Evolutionary conservation across 1,139 yeast genomes (phyloP), one percentile per base, ranked within the genome.

Genomic region (Geotrichum fermentans): DNA sequence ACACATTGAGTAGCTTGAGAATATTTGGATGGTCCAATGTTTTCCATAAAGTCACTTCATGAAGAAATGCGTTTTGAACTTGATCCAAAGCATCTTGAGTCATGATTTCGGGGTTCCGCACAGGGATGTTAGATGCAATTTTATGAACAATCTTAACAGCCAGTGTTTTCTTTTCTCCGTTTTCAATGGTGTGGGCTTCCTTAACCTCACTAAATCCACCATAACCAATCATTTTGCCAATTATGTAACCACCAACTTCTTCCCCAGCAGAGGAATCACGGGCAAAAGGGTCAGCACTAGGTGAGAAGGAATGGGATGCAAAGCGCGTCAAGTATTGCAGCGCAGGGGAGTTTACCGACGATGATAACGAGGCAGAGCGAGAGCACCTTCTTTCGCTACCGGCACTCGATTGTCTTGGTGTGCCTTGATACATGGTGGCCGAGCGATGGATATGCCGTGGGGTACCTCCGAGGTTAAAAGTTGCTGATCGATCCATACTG

Each of bases 141-240:
- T 63, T 64, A 45, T 78, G 76, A 29, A 89, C 89, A 40, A 89
- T 81, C 63, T 89, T 89, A 59, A 88, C 80, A 0, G 96, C 97
- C 55, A 77, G 74, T 0, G 74, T 67, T 5, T 69, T 67, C 48
- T 58, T 56, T 29, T 54, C 40, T 1, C 81, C 81, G 16, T 54
- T 40, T 60, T 61, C 63, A 50, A 64, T 65, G 51, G 67, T 64
- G 33, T 61, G 62, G 55, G 94, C 87, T 63, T 85, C 94, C 53
- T 95, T 71, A n/a, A 90, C 84, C 30, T 84, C 78, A 2, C 96
- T 95, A 84, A 94, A 89, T 0, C 96, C 95, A 8, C 97, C 97
- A 61, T 78, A 79, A 0, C 96, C 96, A 55, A 89, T 82, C n/a
- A 83, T 77, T 56, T 79, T 80, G 0, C 95, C 96, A 20, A 69